These are phyloP conservation scores for Xylaria sp. DNA, from an alignment of 2,329 filamentous ascomycete species.

Conservation along the genomic window DNA sequence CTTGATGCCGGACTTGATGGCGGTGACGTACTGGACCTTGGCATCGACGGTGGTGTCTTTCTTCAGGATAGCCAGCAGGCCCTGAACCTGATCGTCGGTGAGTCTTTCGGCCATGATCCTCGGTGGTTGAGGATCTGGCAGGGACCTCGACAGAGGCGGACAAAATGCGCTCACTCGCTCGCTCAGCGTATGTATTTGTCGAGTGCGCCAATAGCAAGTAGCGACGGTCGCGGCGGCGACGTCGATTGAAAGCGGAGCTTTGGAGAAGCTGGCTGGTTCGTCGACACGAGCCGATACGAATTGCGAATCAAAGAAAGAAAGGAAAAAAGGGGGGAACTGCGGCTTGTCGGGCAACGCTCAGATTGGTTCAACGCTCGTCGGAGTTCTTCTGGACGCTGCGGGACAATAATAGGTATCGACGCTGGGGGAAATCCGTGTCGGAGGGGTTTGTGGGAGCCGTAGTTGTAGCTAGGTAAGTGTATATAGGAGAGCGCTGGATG, in stretches of 20 bases:
- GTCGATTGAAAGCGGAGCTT: conserved; percentile 16
- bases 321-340: not conserved
- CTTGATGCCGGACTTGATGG: conserved; percentile 88
- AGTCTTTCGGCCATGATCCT: conserved; percentile 65
- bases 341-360: not conserved
- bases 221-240: not conserved
- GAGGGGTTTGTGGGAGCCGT: conserved; percentile 10
- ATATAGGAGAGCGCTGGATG: not conserved
- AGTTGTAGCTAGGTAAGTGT: not conserved
- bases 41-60: conserved; percentile 75
- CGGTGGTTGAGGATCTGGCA: conserved; percentile 45
- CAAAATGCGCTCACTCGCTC: conserved; percentile 31
- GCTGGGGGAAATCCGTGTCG: not conserved
- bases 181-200: conserved; percentile 2
- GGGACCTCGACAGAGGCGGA: conserved; percentile 19
- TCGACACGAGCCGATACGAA: conserved; percentile 1
- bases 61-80: conserved; percentile 63
- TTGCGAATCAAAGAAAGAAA: not conserved
- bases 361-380: not conserved
- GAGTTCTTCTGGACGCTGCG: not conserved
- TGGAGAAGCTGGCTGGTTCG: conserved; percentile 1
- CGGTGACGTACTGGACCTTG: conserved; percentile 77
- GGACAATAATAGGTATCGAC: conserved; percentile 10
- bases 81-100: conserved; percentile 67
- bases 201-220: not conserved